Conservation (phyloP, 768 basidiomycete genomes). For the Lactarius hatsudake region DNA sequence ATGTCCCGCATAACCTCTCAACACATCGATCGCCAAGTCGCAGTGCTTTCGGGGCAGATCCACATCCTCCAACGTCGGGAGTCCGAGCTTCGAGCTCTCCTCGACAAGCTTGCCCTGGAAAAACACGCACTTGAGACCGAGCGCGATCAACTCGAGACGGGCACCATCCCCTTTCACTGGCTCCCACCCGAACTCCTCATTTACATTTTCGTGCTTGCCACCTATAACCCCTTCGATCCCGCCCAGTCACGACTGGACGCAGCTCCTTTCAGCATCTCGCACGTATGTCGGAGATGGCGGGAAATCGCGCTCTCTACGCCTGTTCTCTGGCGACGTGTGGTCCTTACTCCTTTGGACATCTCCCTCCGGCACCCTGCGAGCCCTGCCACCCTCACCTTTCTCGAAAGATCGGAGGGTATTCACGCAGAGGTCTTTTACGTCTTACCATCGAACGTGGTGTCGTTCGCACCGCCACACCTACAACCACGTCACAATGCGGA, state of each 20-base stretch:
- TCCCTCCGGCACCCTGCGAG: neutral
- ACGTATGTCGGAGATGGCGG: constrained; percentile 24
- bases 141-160: constrained; percentile 11
- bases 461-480: neutral
- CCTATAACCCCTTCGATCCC: neutral
- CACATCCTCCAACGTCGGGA: constrained; percentile 13
- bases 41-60: constrained; percentile 12
- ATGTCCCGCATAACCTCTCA: constrained; percentile 1
- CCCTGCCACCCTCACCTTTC: constrained; percentile 4
- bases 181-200: constrained; percentile 26
- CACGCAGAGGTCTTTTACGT: constrained; percentile 15
- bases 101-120: constrained; percentile 15
- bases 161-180: constrained; percentile 18
- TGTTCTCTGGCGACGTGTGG: constrained; percentile 20
- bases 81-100: constrained; percentile 18
- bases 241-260: constrained; percentile 2
- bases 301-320: constrained; percentile 23
- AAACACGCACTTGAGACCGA: constrained; percentile 2
- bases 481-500: neutral
- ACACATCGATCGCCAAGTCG: constrained; percentile 5
- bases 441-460: neutral
- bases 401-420: constrained; percentile 7
- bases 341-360: constrained; percentile 12
- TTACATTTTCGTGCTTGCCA: constrained; percentile 18
- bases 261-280: constrained; percentile 20